Percentiles rank a stretch among this genome's conserved stretches.
These are phyloP conservation scores for Fonsecaea nubica DNA, from an alignment of 2,329 filamentous ascomycete genomes.

Conservation along the genomic window DNA sequence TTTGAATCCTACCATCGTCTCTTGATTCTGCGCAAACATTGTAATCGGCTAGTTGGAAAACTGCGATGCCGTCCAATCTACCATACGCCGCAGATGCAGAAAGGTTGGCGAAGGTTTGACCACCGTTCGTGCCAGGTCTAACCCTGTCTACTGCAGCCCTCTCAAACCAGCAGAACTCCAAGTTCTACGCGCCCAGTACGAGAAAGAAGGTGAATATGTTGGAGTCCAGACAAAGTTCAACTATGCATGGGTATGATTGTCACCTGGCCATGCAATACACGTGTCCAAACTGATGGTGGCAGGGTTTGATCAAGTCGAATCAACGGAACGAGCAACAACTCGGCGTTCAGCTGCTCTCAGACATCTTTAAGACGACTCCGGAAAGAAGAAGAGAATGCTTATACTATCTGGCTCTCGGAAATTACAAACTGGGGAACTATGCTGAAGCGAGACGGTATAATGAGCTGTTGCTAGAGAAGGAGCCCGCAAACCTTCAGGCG, in stretches of 20 bases:
- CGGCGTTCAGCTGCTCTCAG: slow-evolving; percentile 88
- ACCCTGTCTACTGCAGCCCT: slow-evolving; percentile 62
- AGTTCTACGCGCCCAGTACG: slow-evolving; percentile 90
- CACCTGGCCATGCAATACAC: neutral
- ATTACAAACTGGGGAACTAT: slow-evolving; percentile 98
- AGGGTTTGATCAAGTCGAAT: slow-evolving; percentile 96
- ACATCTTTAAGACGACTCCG: slow-evolving; percentile 92
- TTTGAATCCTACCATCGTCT: neutral
- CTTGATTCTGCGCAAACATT: neutral
- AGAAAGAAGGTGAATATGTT: slow-evolving; percentile 96
- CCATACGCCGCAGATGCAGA: slow-evolving; percentile 97
- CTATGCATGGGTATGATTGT: slow-evolving; percentile 84
- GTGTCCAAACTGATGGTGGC: slow-evolving; percentile 15
- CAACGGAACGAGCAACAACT: slow-evolving; percentile 86
- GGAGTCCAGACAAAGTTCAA: slow-evolving; percentile 99
- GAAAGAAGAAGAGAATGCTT: slow-evolving; percentile 96
- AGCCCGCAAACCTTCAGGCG: slow-evolving; percentile 90
- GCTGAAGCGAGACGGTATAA: slow-evolving; percentile 94
- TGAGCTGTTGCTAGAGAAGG: slow-evolving; percentile 86
- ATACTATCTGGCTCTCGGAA: slow-evolving; percentile 95
- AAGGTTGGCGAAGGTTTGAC: slow-evolving; percentile 66
- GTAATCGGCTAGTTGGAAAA: neutral
- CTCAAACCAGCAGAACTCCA: slow-evolving; percentile 90
- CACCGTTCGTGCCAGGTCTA: slow-evolving; percentile 8
- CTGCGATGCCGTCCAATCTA: slow-evolving; percentile 54